Evolutionary conservation across 139 green algal species (phyloP).

Genomic region (Chlamydomonas sphaeroides): DNA sequence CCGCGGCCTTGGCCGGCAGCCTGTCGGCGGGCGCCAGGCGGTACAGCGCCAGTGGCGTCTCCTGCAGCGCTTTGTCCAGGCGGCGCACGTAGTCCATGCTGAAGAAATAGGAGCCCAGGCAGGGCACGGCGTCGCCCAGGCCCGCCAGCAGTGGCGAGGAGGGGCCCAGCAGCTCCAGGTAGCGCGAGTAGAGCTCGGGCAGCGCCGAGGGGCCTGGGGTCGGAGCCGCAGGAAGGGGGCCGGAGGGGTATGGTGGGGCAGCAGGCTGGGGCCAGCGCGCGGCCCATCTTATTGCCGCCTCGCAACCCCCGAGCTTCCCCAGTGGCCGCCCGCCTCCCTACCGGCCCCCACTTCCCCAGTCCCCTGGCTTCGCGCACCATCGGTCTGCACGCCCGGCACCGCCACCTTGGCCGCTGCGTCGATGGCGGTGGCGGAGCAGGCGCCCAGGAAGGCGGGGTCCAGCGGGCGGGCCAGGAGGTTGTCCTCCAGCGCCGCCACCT

Average conservation of each 20-base stretch:
- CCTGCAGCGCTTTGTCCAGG: constrained; percentile 30
- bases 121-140: constrained; percentile 10
- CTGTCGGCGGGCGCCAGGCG: constrained; percentile 46
- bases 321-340: too few species aligned
- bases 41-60: constrained; percentile 43
- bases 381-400: constrained; percentile 27
- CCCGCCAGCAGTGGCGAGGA: constrained; percentile 2
- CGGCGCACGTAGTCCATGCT: not conserved
- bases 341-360: not conserved
- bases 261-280: not conserved
- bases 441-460: constrained; percentile 54
- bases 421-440: not conserved
- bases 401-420: constrained; percentile 39
- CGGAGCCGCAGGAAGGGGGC: not conserved
- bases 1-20: constrained; percentile 4
- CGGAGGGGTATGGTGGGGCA: not conserved
- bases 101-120: constrained; percentile 26
- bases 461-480: constrained; percentile 43
- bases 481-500: constrained; percentile 52
- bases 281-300: too few species aligned
- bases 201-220: constrained; percentile 7
- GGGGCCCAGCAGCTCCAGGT: constrained; percentile 37
- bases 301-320: too few species aligned
- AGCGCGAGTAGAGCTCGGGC: constrained; percentile 36
- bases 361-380: not conserved